A percentile compares a stretch with the other conserved stretches of the same genome.
Evolutionary conservation across 352 stramenopile species (phyloP).

Genomic region (Plasmopara halstedii): DNA sequence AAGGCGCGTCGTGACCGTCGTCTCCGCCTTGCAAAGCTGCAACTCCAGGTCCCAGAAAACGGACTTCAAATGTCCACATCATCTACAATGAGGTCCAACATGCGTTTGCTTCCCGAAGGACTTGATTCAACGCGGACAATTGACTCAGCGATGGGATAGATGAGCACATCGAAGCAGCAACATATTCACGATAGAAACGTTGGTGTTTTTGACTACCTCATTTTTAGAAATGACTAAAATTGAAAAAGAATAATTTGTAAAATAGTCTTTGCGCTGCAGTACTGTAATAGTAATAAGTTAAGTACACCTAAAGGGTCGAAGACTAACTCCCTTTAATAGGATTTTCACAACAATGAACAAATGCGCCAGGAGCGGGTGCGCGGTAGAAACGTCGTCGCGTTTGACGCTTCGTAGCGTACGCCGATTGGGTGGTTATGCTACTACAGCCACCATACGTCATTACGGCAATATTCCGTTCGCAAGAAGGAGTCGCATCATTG

Average conservation of each 20-base stretch:
- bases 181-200: not conserved
- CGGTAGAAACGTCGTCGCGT: conserved; percentile 50
- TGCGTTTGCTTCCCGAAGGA: conserved; percentile 30
- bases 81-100: conserved; percentile 54
- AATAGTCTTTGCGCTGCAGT: conserved; percentile 3
- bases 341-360: conserved; percentile 23
- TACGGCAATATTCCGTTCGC: conserved; percentile 18
- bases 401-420: conserved; percentile 18
- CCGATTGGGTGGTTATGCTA: conserved; percentile 9
- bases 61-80: conserved; percentile 39
- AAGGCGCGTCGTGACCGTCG: conserved; percentile 48
- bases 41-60: conserved; percentile 26
- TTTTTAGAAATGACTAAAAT: not conserved
- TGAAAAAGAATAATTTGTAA: not conserved
- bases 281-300: conserved; percentile 21
- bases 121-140: conserved; percentile 16
- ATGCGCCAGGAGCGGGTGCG: conserved; percentile 18
- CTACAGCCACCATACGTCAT: conserved; percentile 10
- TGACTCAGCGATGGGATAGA: conserved; percentile 6
- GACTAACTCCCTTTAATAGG: conserved; percentile 1
- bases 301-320: conserved; percentile 13
- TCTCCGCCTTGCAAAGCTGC: conserved; percentile 54
- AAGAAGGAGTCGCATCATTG: conserved; percentile 18
- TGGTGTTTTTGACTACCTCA: too few relatives aligned
- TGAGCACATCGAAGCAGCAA: not conserved